Percentiles rank a stretch among this genome's conserved stretches.
Evolutionary conservation across 225 moss, liverwort and hornwort species (phyloP).

Genomic region (Sphagnum tenellum): DNA sequence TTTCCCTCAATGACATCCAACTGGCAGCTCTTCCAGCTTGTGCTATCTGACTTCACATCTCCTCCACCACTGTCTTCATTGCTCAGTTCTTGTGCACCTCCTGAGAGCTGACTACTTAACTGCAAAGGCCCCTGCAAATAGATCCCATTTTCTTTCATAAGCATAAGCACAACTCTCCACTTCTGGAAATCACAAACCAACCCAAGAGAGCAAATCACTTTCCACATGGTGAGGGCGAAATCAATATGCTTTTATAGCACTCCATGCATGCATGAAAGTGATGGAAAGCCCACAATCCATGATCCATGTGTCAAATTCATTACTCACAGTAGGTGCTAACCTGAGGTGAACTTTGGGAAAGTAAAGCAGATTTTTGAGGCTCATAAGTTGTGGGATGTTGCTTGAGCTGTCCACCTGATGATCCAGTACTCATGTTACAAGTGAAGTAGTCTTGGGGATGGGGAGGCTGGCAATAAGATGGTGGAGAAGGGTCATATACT

Average conservation of each 20-base stretch:
- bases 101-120: neutral
- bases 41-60: slow-evolving; percentile 23
- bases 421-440: neutral
- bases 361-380: slow-evolving; percentile 15
- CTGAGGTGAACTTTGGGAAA: slow-evolving; percentile 22
- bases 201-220: no score
- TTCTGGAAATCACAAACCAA: no score
- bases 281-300: neutral
- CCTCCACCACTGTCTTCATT: slow-evolving; percentile 32
- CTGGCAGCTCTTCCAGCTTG: slow-evolving; percentile 5
- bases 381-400: slow-evolving; percentile 7
- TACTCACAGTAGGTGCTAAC: slow-evolving; percentile 1
- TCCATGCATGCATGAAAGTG: neutral
- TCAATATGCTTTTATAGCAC: no score
- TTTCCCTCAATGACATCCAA: slow-evolving; percentile 2
- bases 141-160: neutral
- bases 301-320: neutral
- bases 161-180: neutral
- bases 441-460: slow-evolving; percentile 11
- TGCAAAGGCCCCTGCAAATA: slow-evolving; percentile 22
- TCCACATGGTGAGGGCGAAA: no score
- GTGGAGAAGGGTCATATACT: slow-evolving; percentile 8
- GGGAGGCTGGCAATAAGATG: slow-evolving; percentile 4
- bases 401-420: slow-evolving; percentile 15
- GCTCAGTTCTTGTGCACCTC: slow-evolving; percentile 21